A percentile compares a stretch with the other conserved stretches of the same genome.
phyloP scores from a whole-genome alignment of 352 stramenopile species.

The Globisporangium spinosum region DNA sequence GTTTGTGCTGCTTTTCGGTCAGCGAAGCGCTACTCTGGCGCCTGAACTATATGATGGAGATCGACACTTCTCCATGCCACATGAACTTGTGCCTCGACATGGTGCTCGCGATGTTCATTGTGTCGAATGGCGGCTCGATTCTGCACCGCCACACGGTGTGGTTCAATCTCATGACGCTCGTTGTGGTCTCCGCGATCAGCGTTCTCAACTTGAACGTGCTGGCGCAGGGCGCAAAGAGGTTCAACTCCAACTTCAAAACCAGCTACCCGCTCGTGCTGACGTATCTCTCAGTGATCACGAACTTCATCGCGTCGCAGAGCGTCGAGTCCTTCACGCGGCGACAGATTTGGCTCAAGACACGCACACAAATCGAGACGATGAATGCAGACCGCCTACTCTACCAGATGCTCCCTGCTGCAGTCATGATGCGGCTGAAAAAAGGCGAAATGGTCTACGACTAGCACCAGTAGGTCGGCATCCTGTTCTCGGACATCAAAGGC shows the following conservation, averaged over 20 bases:
- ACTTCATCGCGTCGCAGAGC: conserved; percentile 74
- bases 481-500: conserved; percentile 91
- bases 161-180: conserved; percentile 59
- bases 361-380: conserved; percentile 80
- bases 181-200: conserved; percentile 44
- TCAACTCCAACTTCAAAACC: conserved; percentile 79
- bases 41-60: conserved; percentile 48
- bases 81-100: conserved; percentile 77
- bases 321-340: conserved; percentile 80
- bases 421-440: conserved; percentile 85
- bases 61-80: conserved; percentile 65
- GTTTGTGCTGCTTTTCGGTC: conserved; percentile 45
- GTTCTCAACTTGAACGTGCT: conserved; percentile 46
- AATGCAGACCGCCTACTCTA: conserved; percentile 82
- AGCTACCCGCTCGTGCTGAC: conserved; percentile 81
- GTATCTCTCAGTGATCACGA: conserved; percentile 74
- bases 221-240: conserved; percentile 39
- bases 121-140: conserved; percentile 79
- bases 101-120: conserved; percentile 81
- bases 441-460: conserved; percentile 82
- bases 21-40: conserved; percentile 52
- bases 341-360: conserved; percentile 84
- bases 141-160: conserved; percentile 58
- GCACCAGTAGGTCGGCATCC: conserved; percentile 83
- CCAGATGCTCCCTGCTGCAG: conserved; percentile 81